These are phyloP conservation scores for Chamaecyparis obtusa DNA, from an alignment of 75 land plant genomes.

Conservation along the genomic window DNA sequence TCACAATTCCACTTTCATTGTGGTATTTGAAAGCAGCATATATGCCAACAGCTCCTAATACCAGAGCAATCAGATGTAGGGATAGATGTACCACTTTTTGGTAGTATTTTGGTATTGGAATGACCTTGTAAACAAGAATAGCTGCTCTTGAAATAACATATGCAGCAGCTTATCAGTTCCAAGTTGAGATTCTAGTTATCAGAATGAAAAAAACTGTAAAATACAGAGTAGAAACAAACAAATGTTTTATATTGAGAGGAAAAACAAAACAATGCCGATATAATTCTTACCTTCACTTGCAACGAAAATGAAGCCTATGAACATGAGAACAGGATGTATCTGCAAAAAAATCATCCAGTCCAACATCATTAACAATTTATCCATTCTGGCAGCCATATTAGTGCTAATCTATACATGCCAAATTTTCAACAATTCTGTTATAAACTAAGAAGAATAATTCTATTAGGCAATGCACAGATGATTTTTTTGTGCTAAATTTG, in stretches of 20 bases:
- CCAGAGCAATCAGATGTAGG: conserved; percentile 74
- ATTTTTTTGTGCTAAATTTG: not conserved
- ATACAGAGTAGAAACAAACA: not conserved
- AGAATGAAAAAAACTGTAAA: not conserved
- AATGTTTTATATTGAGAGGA: no score
- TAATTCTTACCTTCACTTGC: conserved; percentile 79
- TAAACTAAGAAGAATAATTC: not conserved
- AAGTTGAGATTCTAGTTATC: not conserved
- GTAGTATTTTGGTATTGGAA: conserved; percentile 56
- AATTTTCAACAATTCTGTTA: not conserved
- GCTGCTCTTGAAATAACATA: conserved; percentile 47
- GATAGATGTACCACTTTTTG: conserved; percentile 76
- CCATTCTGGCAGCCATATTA: not conserved
- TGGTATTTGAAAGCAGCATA: conserved; percentile 85
- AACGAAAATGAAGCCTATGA: conserved; percentile 77
- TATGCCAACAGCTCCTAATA: conserved; percentile 71
- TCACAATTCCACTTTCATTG: conserved; percentile 73
- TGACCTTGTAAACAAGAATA: conserved; percentile 73
- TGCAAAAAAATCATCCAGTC: conserved; percentile 19
- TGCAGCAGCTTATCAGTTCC: not conserved
- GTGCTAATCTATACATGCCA: not conserved
- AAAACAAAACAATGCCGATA: not conserved
- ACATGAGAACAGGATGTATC: conserved; percentile 95
- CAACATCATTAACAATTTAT: not conserved
- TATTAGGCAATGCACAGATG: not conserved